phyloP scores from a whole-genome alignment of 208 protist genomes.

The Phytomonas sp. region DNA sequence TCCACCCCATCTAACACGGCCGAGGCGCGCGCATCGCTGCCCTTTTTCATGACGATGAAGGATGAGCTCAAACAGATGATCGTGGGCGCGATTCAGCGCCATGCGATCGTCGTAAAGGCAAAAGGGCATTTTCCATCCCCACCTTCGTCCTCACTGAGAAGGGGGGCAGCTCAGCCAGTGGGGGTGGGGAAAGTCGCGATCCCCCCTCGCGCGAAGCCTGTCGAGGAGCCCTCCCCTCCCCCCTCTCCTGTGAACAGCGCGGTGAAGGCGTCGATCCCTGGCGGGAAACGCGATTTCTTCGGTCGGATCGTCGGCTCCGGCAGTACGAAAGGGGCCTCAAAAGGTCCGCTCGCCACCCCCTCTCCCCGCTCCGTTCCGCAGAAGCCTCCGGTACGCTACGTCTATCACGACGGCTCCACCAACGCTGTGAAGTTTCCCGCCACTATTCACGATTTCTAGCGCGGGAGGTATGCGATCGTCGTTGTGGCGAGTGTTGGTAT shows the following conservation, averaged over 20 bases:
- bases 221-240: background rate
- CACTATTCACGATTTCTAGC: slow-evolving; percentile 52
- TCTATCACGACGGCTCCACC: slow-evolving; percentile 72
- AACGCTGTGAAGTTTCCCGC: slow-evolving; percentile 80
- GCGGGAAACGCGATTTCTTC: slow-evolving; percentile 59
- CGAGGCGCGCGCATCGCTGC: background rate
- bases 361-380: slow-evolving; percentile 1
- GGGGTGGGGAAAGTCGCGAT: no score
- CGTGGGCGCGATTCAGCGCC: slow-evolving; percentile 34
- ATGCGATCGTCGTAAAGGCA: slow-evolving; percentile 15
- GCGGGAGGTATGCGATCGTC: background rate
- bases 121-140: background rate
- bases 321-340: background rate
- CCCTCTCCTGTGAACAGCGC: background rate
- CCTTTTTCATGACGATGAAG: slow-evolving; percentile 26
- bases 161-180: no score
- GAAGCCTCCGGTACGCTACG: slow-evolving; percentile 30
- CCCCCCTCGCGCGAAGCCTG: no score
- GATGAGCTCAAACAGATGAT: slow-evolving; percentile 40
- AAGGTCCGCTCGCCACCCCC: background rate
- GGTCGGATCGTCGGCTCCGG: slow-evolving; percentile 33
- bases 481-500: background rate
- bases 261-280: background rate
- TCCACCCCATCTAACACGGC: background rate
- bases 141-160: no score